phyloP scores from a whole-genome alignment of 1,284 basidiomycete genomes.

The Ganoderma lucidum region DNA sequence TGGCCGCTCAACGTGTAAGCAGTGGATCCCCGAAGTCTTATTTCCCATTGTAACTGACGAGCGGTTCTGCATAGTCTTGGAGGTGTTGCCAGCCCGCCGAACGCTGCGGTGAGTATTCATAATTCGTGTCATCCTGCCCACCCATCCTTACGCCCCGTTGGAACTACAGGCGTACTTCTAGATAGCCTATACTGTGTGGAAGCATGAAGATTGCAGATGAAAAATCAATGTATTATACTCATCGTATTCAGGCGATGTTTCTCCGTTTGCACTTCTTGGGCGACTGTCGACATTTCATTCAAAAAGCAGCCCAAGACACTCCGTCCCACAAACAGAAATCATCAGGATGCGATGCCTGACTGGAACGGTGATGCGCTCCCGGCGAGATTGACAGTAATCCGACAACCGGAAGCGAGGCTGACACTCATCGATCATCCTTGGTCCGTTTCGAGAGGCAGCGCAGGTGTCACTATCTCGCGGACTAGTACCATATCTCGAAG shows the following conservation, averaged over 20 bases:
- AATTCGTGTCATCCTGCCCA: not conserved
- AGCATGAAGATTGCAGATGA: not conserved
- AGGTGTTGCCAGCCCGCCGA: constrained; percentile 71
- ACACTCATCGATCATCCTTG: not conserved
- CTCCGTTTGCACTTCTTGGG: no score
- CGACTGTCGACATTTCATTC: not conserved
- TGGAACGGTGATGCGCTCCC: not conserved
- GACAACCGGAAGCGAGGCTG: not conserved
- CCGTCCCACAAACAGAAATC: not conserved
- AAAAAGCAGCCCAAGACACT: not conserved
- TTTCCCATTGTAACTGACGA: not conserved
- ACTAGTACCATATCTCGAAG: not conserved
- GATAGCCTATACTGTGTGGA: not conserved
- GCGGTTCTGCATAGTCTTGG: constrained; percentile 39
- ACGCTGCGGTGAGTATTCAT: constrained; percentile 64
- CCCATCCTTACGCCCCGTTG: not conserved
- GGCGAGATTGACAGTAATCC: not conserved
- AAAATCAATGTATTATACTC: not conserved
- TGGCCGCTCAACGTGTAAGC: constrained; percentile 77
- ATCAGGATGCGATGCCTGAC: not conserved
- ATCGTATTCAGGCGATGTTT: not conserved
- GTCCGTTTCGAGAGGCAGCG: not conserved
- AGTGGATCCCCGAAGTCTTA: not conserved
- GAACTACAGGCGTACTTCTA: constrained; percentile 15
- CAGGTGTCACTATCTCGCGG: not conserved